Base-by-base conservation (phyloP, 1,139 yeast genomes). In the Saccharomyces hybrid region DNA sequence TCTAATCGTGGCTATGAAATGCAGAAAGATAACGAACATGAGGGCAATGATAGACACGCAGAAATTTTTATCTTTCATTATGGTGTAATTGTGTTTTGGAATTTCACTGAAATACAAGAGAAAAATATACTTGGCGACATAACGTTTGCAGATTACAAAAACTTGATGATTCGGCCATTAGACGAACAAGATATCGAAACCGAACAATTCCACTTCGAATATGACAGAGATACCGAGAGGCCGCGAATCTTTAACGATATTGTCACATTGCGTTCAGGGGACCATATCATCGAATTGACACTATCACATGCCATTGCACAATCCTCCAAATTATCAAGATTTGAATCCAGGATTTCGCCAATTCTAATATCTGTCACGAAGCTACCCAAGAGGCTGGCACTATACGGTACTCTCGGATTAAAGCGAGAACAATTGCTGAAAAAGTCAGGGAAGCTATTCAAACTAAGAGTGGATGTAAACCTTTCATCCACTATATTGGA, bases 81-180 rank as follows among this genome's bases (percentile, higher is more conserved):
- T 67, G 99, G 99, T 14, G 96, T 93, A 24, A 89, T 93, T 19
- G 98, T 93, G 14, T 91, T 93, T 66, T 93, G 99, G 99, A 93
- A 93, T 68, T 90, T 93, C 63, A 84, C 95, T 2, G 97, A 90
- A 67, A 77, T 82, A 9, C 97, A 93, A 66, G 99, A 93, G 66
- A 90, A 91, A 73, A 93, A 91, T 64, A 83, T 93, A 14, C 77
- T 93, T 56, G 98, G 98, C 0, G 99, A 93, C 68, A 76, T 93
- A 61, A 87, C 93, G 14, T 89, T 91, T 74, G 68, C 71, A 2
- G 70, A 69, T 16, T 70, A 67, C 24, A 70, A 67, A 32, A 70
- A 66, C 41, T 73, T 91, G 41, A 79, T 88, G 38, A 75, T 86
- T 3, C 80, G 89, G 52, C 95, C 97, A 0, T 79, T 88, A 48